Percentiles rank a stretch among this genome's conserved stretches.
Evolutionary conservation across 2,329 filamentous ascomycete genomes (phyloP).

Genomic region (Coleophoma eucalyptorum): DNA sequence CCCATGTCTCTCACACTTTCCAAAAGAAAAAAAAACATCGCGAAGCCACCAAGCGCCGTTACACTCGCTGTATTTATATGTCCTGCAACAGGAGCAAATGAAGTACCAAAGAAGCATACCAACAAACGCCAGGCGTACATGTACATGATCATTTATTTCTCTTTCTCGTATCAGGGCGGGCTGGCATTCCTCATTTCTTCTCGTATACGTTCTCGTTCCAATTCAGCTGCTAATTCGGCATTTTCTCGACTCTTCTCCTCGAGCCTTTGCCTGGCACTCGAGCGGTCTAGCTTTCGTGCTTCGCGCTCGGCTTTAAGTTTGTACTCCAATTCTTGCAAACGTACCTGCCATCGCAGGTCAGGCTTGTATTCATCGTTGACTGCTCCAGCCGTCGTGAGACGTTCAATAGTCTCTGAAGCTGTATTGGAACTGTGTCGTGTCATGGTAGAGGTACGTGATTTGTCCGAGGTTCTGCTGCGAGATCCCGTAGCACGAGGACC

Average conservation of each 20-base stretch:
- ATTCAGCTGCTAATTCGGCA: slow-evolving; percentile 60
- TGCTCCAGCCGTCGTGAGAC: slow-evolving; percentile 41
- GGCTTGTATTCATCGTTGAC: slow-evolving; percentile 51
- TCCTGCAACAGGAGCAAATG: too few species aligned
- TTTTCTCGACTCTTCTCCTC: slow-evolving; percentile 75
- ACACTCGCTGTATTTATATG: too few species aligned
- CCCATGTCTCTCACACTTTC: too few species aligned
- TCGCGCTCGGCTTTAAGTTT: slow-evolving; percentile 89
- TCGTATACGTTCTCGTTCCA: slow-evolving; percentile 36
- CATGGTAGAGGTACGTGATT: slow-evolving; percentile 35
- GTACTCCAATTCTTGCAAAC: slow-evolving; percentile 82
- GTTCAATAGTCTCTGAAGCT: slow-evolving; percentile 15
- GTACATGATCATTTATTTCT: too few species aligned
- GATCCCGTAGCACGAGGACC: slow-evolving; percentile 19
- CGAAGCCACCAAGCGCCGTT: too few species aligned
- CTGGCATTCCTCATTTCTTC: slow-evolving; percentile 8
- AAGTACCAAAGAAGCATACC: too few species aligned
- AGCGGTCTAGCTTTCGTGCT: slow-evolving; percentile 77
- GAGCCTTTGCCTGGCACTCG: slow-evolving; percentile 74
- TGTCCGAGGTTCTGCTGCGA: slow-evolving; percentile 10
- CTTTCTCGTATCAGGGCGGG: too few species aligned
- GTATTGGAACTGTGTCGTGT: slow-evolving; percentile 50
- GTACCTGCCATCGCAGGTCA: slow-evolving; percentile 67
- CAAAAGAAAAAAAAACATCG: too few species aligned
- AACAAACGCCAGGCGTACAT: too few species aligned